These are phyloP conservation scores for Graphiopsis chlorocephala DNA, from an alignment of 2,329 filamentous ascomycete species.

Conservation along the genomic window DNA sequence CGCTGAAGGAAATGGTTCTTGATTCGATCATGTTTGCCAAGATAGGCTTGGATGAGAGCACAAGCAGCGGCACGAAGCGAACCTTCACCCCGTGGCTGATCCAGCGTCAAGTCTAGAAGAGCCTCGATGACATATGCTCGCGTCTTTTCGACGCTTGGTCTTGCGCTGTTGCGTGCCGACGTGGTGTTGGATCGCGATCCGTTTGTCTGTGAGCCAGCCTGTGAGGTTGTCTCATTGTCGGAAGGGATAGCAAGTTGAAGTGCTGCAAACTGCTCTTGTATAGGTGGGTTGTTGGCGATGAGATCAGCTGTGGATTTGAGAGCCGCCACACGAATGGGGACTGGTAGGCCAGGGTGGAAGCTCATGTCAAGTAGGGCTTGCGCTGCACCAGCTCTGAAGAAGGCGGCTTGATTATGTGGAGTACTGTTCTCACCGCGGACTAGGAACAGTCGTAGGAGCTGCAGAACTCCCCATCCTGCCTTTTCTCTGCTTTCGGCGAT, in stretches of 20 bases:
- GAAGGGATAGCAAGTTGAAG: conserved; percentile 62
- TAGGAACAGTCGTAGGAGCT: conserved; percentile 82
- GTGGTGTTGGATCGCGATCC: conserved; percentile 25
- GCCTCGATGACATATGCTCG: conserved; percentile 86
- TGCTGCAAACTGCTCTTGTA: conserved; percentile 89
- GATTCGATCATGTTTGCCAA: conserved; percentile 76
- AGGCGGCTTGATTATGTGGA: conserved; percentile 76
- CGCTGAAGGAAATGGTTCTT: conserved; percentile 80
- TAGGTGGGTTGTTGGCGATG: conserved; percentile 72
- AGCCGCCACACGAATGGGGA: conserved; percentile 82
- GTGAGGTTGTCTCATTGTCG: conserved; percentile 20
- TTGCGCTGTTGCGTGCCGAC: conserved; percentile 26
- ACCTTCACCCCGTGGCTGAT: conserved; percentile 65
- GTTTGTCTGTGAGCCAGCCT: conserved; percentile 26
- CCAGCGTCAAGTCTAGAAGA: conserved; percentile 75
- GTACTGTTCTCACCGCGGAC: conserved; percentile 77
- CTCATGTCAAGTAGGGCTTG: conserved; percentile 77
- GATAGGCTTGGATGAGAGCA: conserved; percentile 90
- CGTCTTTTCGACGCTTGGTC: conserved; percentile 37
- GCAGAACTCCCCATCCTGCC: conserved; percentile 86
- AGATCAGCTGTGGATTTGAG: conserved; percentile 82
- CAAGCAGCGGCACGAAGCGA: conserved; percentile 81
- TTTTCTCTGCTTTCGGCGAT: conserved; percentile 67
- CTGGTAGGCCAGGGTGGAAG: conserved; percentile 69
- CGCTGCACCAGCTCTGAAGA: conserved; percentile 78